Evolutionary conservation across 148 eudicot genomes (phyloP).

Genomic region (Gaultheria prostrata): DNA sequence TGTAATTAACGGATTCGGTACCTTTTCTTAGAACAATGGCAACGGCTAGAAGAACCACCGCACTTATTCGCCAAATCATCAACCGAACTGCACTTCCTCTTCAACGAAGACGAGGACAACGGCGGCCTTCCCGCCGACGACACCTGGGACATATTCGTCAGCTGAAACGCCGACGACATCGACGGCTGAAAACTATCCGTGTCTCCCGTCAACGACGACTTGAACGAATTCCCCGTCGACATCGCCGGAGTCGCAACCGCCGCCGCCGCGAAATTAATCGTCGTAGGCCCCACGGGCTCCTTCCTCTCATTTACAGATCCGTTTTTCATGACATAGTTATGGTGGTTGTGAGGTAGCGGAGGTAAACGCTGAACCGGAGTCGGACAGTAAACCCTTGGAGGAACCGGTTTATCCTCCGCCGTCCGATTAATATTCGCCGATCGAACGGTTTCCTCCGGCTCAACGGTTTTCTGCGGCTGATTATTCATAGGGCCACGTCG

Average conservation of each 20-base stretch:
- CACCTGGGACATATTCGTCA: constrained; percentile 63
- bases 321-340: constrained; percentile 10
- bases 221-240: constrained; percentile 53
- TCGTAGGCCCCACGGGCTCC: constrained; percentile 38
- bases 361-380: constrained; percentile 68
- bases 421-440: background rate
- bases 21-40: constrained; percentile 96
- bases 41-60: constrained; percentile 61
- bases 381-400: background rate
- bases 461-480: constrained; percentile 11
- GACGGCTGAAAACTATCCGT: constrained; percentile 61
- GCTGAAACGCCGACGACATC: constrained; percentile 84
- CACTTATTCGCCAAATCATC: constrained; percentile 61
- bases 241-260: constrained; percentile 24
- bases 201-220: constrained; percentile 75
- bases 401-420: constrained; percentile 17
- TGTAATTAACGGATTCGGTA: constrained; percentile 4
- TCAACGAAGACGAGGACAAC: constrained; percentile 50
- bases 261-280: constrained; percentile 51
- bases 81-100: constrained; percentile 76
- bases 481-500: constrained; percentile 57
- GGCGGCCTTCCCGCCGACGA: constrained; percentile 79
- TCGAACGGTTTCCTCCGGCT: background rate
- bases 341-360: constrained; percentile 39
- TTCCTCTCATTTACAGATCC: constrained; percentile 30